Evolutionary conservation across 352 stramenopile genomes (phyloP).

Genomic region (Phytophthora pistaciae): DNA sequence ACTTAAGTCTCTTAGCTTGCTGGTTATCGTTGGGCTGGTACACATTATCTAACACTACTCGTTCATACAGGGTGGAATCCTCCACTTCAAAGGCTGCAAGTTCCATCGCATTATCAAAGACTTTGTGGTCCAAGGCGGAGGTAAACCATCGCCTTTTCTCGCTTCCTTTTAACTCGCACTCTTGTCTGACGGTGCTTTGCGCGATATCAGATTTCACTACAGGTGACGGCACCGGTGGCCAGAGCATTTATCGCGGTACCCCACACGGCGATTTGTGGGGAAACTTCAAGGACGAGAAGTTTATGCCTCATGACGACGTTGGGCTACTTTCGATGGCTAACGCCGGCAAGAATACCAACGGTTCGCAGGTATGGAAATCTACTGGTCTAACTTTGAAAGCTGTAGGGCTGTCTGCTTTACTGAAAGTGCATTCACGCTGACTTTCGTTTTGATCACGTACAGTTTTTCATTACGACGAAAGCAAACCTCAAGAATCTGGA

Average conservation of each 20-base stretch:
- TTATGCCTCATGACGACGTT: slow-evolving; percentile 75
- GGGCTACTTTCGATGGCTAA: slow-evolving; percentile 88
- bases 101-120: slow-evolving; percentile 95
- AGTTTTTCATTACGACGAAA: slow-evolving; percentile 88
- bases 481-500: slow-evolving; percentile 81
- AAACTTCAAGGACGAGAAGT: slow-evolving; percentile 88
- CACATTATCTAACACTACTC: background rate
- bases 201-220: slow-evolving; percentile 54
- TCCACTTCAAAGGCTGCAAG: slow-evolving; percentile 90
- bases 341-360: slow-evolving; percentile 77
- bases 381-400: background rate
- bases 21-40: background rate
- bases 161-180: background rate
- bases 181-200: background rate
- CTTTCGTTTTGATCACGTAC: background rate
- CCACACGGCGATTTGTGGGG: slow-evolving; percentile 77
- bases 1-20: background rate
- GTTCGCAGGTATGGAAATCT: slow-evolving; percentile 62
- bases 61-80: slow-evolving; percentile 28
- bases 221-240: slow-evolving; percentile 77
- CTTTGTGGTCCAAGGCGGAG: slow-evolving; percentile 91
- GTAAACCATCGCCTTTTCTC: slow-evolving; percentile 23
- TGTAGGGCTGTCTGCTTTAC: background rate
- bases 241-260: slow-evolving; percentile 83
- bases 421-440: background rate